Conservation (phyloP, 1,284 basidiomycete genomes). For the Cryptococcus sp. region DNA sequence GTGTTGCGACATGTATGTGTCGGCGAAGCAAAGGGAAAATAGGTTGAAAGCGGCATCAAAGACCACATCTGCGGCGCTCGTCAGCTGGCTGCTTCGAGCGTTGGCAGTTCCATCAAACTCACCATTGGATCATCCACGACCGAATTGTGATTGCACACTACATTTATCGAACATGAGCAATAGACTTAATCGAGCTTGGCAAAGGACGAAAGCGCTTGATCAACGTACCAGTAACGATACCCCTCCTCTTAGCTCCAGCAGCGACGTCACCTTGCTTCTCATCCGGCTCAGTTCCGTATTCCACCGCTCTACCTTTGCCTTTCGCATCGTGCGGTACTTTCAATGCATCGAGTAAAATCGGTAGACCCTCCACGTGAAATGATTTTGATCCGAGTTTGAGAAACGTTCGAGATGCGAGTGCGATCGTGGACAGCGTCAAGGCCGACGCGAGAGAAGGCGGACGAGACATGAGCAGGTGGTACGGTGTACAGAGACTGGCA, state of each 20-base stretch:
- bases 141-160: conserved; percentile 89
- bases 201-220: background rate
- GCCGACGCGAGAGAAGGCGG: conserved; percentile 37
- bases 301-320: conserved; percentile 26
- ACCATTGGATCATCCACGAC: conserved; percentile 59
- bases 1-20: conserved; percentile 41
- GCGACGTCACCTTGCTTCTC: background rate
- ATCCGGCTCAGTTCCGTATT: conserved; percentile 7
- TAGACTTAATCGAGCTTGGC: background rate
- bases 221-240: conserved; percentile 73
- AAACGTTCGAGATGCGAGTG: conserved; percentile 73
- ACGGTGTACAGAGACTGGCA: background rate
- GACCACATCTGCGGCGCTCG: conserved; percentile 80
- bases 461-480: conserved; percentile 5
- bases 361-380: conserved; percentile 68
- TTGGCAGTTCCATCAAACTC: conserved; percentile 5
- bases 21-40: conserved; percentile 55
- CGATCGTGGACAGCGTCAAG: conserved; percentile 55
- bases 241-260: conserved; percentile 58
- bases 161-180: conserved; percentile 1
- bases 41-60: conserved; percentile 67
- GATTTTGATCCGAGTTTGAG: conserved; percentile 66
- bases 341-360: conserved; percentile 66
- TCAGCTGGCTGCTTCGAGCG: conserved; percentile 38
- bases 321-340: conserved; percentile 53